Evolutionary conservation across 352 stramenopile species (phyloP).

Genomic region (Aphanomyces stellatus): DNA sequence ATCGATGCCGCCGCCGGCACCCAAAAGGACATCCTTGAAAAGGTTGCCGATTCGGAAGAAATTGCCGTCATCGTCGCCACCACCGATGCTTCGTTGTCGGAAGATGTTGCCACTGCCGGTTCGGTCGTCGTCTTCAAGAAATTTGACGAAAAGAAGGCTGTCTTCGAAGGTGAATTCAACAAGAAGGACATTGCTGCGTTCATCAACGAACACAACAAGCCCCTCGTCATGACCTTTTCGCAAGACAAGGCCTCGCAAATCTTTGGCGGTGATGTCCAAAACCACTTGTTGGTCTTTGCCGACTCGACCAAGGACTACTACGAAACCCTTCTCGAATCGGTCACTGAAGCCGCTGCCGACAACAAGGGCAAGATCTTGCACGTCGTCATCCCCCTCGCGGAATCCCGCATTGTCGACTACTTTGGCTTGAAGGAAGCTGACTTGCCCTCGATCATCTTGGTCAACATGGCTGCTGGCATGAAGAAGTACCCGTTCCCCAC

Average conservation of each 20-base stretch:
- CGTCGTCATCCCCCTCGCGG: conserved; percentile 78
- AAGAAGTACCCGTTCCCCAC: conserved; percentile 89
- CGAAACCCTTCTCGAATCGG: conserved; percentile 37
- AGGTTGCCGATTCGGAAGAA: conserved; percentile 64
- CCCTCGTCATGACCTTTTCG: conserved; percentile 86
- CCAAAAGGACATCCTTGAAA: conserved; percentile 54
- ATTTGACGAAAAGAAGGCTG: conserved; percentile 77
- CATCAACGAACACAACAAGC: conserved; percentile 72
- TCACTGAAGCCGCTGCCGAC: conserved; percentile 52
- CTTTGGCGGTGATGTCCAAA: conserved; percentile 79
- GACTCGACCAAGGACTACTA: conserved; percentile 65
- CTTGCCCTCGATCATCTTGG: conserved; percentile 79
- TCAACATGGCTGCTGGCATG: conserved; percentile 87
- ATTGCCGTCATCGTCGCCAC: conserved; percentile 71
- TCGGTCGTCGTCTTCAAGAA: conserved; percentile 80
- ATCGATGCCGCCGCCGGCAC: conserved; percentile 74
- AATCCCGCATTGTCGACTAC: conserved; percentile 90
- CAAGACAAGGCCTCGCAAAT: conserved; percentile 87
- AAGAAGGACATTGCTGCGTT: conserved; percentile 53
- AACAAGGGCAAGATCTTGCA: conserved; percentile 87
- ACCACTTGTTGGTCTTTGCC: conserved; percentile 84
- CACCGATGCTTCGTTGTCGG: conserved; percentile 48
- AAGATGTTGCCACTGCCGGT: conserved; percentile 46
- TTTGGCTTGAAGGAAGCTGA: conserved; percentile 85
- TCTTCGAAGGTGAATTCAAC: conserved; percentile 69